Conservation (phyloP, 257 asterid genomes). For the Ocimum tenuiflorum region DNA sequence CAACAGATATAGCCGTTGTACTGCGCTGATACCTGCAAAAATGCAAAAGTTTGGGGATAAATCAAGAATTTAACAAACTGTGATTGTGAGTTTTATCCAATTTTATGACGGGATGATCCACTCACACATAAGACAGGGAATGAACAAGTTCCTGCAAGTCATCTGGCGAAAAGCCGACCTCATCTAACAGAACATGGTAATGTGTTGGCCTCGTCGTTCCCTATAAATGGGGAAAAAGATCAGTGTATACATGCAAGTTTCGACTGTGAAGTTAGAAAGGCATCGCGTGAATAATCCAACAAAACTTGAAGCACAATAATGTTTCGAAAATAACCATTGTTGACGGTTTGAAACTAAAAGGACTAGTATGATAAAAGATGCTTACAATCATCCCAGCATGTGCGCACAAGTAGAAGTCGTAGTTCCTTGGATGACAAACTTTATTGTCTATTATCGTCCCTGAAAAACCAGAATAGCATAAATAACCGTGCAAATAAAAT, state of each 20-base stretch:
- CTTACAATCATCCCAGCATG: slow-evolving; percentile 95
- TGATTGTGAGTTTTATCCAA: background rate
- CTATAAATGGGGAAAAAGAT: slow-evolving; percentile 18
- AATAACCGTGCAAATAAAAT: background rate
- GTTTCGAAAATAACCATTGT: background rate
- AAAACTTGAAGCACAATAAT: background rate
- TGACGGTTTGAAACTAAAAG: background rate
- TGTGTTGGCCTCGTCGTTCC: slow-evolving; percentile 93
- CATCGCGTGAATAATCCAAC: background rate
- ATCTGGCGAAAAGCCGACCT: slow-evolving; percentile 73
- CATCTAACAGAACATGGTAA: slow-evolving; percentile 69
- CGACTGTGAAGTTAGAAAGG: background rate
- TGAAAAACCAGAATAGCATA: slow-evolving; percentile 26
- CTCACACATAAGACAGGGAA: slow-evolving; percentile 84
- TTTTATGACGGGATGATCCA: background rate
- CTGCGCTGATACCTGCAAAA: slow-evolving; percentile 80
- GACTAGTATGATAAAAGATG: background rate
- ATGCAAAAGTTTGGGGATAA: background rate
- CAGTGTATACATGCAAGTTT: too few species aligned
- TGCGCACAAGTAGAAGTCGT: slow-evolving; percentile 86
- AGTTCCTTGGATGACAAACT: slow-evolving; percentile 81
- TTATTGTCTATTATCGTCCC: slow-evolving; percentile 82
- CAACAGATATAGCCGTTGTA: slow-evolving; percentile 89
- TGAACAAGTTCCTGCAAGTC: slow-evolving; percentile 93
- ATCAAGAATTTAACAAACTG: background rate